Percentiles rank a stretch among this genome's conserved stretches.
Evolutionary conservation across 345 rosid species (phyloP).

Genomic region (Rubroshorea leprosula): DNA sequence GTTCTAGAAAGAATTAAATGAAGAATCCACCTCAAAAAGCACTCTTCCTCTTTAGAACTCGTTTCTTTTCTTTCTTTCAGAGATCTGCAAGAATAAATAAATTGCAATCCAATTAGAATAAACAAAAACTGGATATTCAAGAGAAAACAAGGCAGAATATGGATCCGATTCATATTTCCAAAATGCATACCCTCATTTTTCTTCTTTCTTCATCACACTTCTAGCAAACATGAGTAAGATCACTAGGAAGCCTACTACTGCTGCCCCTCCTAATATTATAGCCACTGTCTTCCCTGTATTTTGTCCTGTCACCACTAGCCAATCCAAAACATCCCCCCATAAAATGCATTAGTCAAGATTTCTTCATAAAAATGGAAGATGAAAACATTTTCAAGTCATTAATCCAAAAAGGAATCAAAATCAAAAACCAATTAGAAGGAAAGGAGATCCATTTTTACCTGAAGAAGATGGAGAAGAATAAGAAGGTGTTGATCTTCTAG

Average conservation of each 20-base stretch:
- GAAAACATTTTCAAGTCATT: not conserved
- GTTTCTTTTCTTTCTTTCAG: constrained; percentile 10
- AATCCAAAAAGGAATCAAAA: not conserved
- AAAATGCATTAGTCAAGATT: not conserved
- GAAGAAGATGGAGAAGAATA: constrained; percentile 37
- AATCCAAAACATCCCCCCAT: constrained; percentile 11
- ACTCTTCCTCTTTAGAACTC: constrained; percentile 9
- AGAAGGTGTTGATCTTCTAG: constrained; percentile 45
- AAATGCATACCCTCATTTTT: constrained; percentile 62
- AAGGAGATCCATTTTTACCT: constrained; percentile 4
- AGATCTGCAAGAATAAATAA: constrained; percentile 12
- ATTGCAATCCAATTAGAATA: not conserved
- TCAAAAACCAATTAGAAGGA: not conserved
- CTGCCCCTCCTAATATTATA: constrained; percentile 93
- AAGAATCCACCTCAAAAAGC: constrained; percentile 18
- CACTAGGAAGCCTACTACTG: constrained; percentile 81
- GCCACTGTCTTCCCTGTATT: constrained; percentile 92
- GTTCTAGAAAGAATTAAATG: constrained; percentile 17
- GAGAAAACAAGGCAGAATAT: not conserved
- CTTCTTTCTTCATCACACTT: constrained; percentile 51
- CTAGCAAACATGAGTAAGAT: constrained; percentile 81
- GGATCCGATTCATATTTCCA: not conserved
- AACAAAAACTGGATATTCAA: not conserved
- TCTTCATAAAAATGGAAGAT: not conserved
- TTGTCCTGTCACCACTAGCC: constrained; percentile 50